Percentiles rank a stretch among this genome's conserved stretches.
These are phyloP conservation scores for Colletotrichum cordylinicola DNA, from an alignment of 2,329 filamentous ascomycete species.

Conservation along the genomic window DNA sequence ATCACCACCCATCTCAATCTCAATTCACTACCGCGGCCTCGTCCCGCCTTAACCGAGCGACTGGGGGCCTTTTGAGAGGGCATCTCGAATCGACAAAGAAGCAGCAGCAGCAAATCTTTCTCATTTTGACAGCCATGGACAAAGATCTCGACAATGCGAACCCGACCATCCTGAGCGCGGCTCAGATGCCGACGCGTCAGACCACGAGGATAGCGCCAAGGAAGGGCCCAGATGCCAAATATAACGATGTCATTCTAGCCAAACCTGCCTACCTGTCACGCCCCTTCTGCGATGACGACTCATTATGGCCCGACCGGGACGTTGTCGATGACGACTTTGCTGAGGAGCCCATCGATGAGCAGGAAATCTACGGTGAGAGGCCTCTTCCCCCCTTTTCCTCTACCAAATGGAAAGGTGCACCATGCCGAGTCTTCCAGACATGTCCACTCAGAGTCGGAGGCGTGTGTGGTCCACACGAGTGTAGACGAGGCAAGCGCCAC, in stretches of 20 bases:
- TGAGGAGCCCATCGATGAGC: slow-evolving; percentile 89
- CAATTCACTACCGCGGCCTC: neutral
- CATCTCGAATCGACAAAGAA: neutral
- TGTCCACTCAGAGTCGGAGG: neutral
- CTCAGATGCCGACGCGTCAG: slow-evolving; percentile 84
- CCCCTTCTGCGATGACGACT: slow-evolving; percentile 42
- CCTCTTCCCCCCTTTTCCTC: neutral
- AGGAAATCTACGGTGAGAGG: slow-evolving; percentile 87
- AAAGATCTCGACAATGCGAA: slow-evolving; percentile 77
- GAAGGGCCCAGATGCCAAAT: slow-evolving; percentile 51
- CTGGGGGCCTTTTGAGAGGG: neutral
- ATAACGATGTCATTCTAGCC: slow-evolving; percentile 51
- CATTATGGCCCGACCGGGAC: slow-evolving; percentile 38
- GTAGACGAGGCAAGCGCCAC: neutral
- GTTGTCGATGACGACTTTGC: slow-evolving; percentile 62
- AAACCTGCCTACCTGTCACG: slow-evolving; percentile 48
- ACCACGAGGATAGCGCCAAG: slow-evolving; percentile 54
- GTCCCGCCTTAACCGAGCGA: neutral
- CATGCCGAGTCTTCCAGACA: neutral
- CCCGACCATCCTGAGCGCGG: slow-evolving; percentile 87
- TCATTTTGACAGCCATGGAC: slow-evolving; percentile 34
- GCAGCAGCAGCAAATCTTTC: neutral
- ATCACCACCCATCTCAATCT: neutral
- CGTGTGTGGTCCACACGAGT: neutral
- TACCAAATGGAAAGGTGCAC: neutral